phyloP scores from a whole-genome alignment of 768 basidiomycete genomes.

The Mycena haematopus region DNA sequence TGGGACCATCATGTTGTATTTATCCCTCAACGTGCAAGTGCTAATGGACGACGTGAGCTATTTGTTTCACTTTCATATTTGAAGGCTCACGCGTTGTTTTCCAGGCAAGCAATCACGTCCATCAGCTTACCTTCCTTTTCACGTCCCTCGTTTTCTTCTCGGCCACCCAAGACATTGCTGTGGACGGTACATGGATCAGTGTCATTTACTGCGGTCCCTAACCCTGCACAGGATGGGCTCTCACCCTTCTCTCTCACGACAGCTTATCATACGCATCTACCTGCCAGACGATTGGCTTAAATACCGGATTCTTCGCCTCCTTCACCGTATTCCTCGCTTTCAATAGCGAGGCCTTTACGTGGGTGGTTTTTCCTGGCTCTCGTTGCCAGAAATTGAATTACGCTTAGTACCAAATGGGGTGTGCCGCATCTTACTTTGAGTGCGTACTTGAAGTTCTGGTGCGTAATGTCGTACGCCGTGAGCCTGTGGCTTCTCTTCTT shows the following conservation, averaged over 20 bases:
- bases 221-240: conserved; percentile 67
- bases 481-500: conserved; percentile 88
- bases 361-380: conserved; percentile 33
- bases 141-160: conserved; percentile 92
- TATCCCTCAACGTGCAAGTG: conserved; percentile 75
- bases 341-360: conserved; percentile 93
- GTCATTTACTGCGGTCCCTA: conserved; percentile 11
- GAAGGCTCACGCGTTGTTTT: conserved; percentile 24
- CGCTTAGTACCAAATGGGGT: conserved; percentile 72
- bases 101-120: conserved; percentile 87
- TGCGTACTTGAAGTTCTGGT: conserved; percentile 89
- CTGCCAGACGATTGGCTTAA: conserved; percentile 96
- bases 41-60: conserved; percentile 77
- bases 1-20: conserved; percentile 81
- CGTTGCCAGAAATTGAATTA: background rate
- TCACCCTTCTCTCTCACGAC: conserved; percentile 87
- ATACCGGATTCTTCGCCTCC: conserved; percentile 93
- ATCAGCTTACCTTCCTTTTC: conserved; percentile 82
- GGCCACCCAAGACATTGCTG: conserved; percentile 98
- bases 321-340: conserved; percentile 98
- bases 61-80: conserved; percentile 14
- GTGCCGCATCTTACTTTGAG: conserved; percentile 73
- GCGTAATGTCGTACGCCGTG: conserved; percentile 78
- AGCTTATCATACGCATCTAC: conserved; percentile 97
- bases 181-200: conserved; percentile 73